phyloP scores from a whole-genome alignment of 176 grass and related monocot species.

The Guadua angustifolia region DNA sequence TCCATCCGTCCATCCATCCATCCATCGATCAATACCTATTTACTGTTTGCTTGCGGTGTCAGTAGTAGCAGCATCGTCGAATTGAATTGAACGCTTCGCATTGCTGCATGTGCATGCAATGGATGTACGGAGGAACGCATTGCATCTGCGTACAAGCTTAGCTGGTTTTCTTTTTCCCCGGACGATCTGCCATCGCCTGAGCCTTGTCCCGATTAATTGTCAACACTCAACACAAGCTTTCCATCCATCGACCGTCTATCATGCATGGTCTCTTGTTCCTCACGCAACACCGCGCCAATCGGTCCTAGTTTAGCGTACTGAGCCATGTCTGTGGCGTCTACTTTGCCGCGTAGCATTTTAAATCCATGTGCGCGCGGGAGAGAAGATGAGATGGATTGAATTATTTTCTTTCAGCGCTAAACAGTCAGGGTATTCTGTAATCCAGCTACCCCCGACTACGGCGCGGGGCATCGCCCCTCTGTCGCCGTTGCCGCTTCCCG shows the following conservation, averaged over 20 bases:
- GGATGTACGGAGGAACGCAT: background rate
- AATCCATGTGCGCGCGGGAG: too few species aligned
- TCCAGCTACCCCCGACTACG: too few species aligned
- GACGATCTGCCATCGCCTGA: background rate
- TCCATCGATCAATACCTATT: conserved; percentile 14
- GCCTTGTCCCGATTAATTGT: conserved; percentile 8
- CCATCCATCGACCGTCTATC: conserved; percentile 19
- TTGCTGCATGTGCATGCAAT: background rate
- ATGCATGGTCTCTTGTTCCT: conserved; percentile 41
- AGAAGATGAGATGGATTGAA: too few species aligned
- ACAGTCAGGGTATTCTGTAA: too few species aligned
- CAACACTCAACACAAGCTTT: too few species aligned
- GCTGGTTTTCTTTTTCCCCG: background rate
- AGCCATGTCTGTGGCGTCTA: background rate
- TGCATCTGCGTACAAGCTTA: background rate
- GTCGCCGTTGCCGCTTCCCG: too few species aligned
- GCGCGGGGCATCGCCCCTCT: too few species aligned
- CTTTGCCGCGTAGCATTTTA: too few species aligned
- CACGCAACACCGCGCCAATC: conserved; percentile 42
- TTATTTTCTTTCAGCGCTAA: too few species aligned
- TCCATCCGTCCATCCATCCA: too few species aligned
- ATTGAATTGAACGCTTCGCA: conserved; percentile 16
- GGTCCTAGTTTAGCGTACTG: background rate
- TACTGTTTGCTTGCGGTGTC: conserved; percentile 42
- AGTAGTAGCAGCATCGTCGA: background rate